Evolutionary conservation across 2,329 filamentous ascomycete species (phyloP), one percentile per base, ranked within the genome.

Genomic region (Ascochyta fabae): DNA sequence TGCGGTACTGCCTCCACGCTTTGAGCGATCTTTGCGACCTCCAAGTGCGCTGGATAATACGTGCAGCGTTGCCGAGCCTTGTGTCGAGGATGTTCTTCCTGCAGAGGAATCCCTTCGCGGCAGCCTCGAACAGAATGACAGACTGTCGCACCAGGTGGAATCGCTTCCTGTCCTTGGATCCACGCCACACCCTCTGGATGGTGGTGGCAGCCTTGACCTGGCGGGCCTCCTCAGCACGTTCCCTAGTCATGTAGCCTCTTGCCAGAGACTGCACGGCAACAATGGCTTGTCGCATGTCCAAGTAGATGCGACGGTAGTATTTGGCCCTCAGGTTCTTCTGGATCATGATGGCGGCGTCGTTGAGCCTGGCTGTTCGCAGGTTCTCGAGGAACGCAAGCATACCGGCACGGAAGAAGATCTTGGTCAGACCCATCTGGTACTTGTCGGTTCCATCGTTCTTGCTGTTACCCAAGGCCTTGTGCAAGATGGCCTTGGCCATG

Each of bases 301-400:
- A 83, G 75, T 96, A 99, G 69, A 89, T 90, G 67, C 89, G 89
- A 54, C 95, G 88, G 78, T 97, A 97, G 79, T 96, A 98, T 78
- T 96, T 96, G 75, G 92, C 92, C 62, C 88, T 90, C 52, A 99
- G 80, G 72, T 99, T 99, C 87, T 99, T 99, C 78, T 99, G 95
- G 53, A 99, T 99, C 87, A 99, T 90, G 67, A 96, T 91, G 12
- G 95, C 95, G 65, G 93, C 96, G 64, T 92, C 90, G 73, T 96
- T 98, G 72, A 99, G 84, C 56, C 93, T 88, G 63, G 84, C 91
- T 12, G 95, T 97, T 56, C 95, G 88, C 62, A 97, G 83, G 65
- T 97, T 97, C 79, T 99, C 95, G 46, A 99, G 81, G 80, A 97
- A 97, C 6, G 95, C 95, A 67, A 99, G 88, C 95, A 99, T 99